Percentiles rank a stretch among this genome's conserved stretches.
Evolutionary conservation across 306 rosid genomes (phyloP).

Genomic region (Cicer arietinum): DNA sequence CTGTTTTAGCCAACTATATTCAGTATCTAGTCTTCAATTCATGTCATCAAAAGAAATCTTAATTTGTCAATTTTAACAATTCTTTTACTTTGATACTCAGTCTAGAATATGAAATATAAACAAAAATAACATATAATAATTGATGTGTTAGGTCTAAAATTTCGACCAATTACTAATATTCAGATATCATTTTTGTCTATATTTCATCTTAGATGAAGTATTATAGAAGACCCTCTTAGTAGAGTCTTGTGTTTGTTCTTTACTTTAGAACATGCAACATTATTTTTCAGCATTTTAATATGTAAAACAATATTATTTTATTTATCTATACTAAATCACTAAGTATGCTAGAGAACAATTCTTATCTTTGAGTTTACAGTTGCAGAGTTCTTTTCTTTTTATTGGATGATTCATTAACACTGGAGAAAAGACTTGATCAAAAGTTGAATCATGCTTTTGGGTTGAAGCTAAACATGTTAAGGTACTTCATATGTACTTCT

Average conservation of each 20-base stretch:
- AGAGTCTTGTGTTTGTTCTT: conserved; percentile 24
- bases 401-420: conserved; percentile 19
- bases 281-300: conserved; percentile 16
- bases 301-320: conserved; percentile 15
- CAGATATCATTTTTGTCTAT: too few species aligned
- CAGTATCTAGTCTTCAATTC: too few species aligned
- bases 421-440: background rate
- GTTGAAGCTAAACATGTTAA: background rate
- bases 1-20: too few species aligned
- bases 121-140: too few species aligned
- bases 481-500: background rate
- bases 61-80: conserved; percentile 31
- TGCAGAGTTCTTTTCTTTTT: background rate
- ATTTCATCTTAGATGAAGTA: background rate
- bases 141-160: too few species aligned
- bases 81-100: background rate
- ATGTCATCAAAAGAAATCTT: background rate
- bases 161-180: too few species aligned
- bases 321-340: conserved; percentile 11
- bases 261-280: background rate
- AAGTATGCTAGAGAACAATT: background rate
- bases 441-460: conserved; percentile 17
- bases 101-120: too few species aligned
- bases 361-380: background rate
- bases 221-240: background rate